phyloP scores from a whole-genome alignment of 1,284 basidiomycete species.

The Ceratobasidium sp. region DNA sequence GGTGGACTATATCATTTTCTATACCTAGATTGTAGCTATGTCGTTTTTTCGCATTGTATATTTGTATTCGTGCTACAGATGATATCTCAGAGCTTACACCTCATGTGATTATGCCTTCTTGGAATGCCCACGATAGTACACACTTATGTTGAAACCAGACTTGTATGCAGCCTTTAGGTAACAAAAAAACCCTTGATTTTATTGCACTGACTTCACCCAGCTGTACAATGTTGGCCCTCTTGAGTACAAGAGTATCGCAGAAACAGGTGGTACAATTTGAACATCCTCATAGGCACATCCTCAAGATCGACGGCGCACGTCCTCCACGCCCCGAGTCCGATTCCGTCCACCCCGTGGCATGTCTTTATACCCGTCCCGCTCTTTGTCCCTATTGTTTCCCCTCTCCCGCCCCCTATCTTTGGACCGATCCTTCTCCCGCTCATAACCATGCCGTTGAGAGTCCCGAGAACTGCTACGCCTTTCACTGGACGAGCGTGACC shows the following conservation, averaged over 20 bases:
- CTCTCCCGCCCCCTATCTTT: slow-evolving; percentile 7
- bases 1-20: not conserved
- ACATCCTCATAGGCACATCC: not conserved
- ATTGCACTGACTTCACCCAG: too few species aligned
- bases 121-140: too few species aligned
- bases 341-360: slow-evolving; percentile 28
- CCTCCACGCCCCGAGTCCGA: slow-evolving; percentile 27
- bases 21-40: not conserved
- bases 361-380: slow-evolving; percentile 8
- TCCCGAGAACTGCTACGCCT: slow-evolving; percentile 9
- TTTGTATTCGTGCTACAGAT: not conserved
- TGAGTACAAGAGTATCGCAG: not conserved
- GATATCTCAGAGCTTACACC: too few species aligned
- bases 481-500: slow-evolving; percentile 15
- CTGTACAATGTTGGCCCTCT: too few species aligned
- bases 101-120: too few species aligned
- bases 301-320: slow-evolving; percentile 27
- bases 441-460: not conserved
- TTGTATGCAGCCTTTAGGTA: too few species aligned
- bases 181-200: too few species aligned
- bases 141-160: too few species aligned
- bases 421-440: not conserved
- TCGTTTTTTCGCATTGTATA: not conserved
- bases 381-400: not conserved
- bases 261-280: not conserved